Evolutionary conservation across 768 basidiomycete species (phyloP), one percentile per base, ranked within the genome.

Genomic region (Russula abietina): DNA sequence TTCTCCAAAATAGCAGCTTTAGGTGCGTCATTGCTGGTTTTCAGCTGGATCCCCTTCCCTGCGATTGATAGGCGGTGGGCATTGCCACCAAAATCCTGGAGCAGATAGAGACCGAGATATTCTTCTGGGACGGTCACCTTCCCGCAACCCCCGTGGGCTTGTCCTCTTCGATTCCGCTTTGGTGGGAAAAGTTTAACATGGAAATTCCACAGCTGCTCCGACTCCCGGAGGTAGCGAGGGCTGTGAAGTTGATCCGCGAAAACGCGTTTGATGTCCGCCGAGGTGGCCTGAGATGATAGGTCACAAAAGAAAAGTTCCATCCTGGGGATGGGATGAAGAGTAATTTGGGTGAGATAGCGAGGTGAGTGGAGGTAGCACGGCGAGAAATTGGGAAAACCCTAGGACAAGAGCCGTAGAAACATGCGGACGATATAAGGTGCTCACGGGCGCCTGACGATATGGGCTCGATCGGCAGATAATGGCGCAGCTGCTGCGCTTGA

Each of bases 171-270:
- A 17, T 62, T 64, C 49, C 73, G 78, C 61, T 76, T 75, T 39
- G 72, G 57, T 9, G 68, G 75, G 69, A 80, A 80, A 17, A 86
- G 73, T 52, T 73, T 71, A 6, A 86, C 77, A 45, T 82, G 75
- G 65, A 87, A 87, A 65, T 86, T 87, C 22, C 83, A 66, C 0
- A 69, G 78, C 1, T 70, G 62, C 0, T 62, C 55, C 4, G 73
- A 69, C 48, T 70, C 67, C 1, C 49, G 55, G 4, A 71, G 65
- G 70, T 80, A 84, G 4, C 67, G 68, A 5, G 75, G 72, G 3
- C 68, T 59, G 65, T 88, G 85, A 1, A 88, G 74, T 57, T 81
- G 68, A 0, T 36, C 65, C 4, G 80, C 80, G 10, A 88, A 67
- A 9, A 71, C 70, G 0, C 64, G 65, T n/a, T 69, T 69, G 30